Evolutionary conservation across 1,284 basidiomycete genomes (phyloP), one percentile per base, ranked within the genome.

Genomic region (Rhizoctonia solani): DNA sequence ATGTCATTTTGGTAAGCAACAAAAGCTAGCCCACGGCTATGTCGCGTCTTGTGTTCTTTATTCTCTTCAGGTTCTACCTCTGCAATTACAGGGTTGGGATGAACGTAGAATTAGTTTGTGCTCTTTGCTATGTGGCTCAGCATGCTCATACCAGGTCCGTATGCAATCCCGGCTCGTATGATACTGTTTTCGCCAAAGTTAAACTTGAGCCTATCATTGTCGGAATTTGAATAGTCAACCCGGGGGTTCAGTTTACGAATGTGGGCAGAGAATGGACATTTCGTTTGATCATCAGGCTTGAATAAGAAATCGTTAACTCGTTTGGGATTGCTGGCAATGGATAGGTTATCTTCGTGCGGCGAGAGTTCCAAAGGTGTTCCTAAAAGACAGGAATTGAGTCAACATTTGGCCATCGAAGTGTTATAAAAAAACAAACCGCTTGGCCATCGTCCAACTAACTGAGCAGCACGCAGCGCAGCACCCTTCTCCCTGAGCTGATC

Each of bases 381-480:
- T 61, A 41, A 4, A 58, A 4, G 30, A 4, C n/a, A 19, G 8
- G 8, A 25, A 27, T n/a, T 47, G 23, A 30, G 39, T 29, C 41
- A 6, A 8, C 14, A 32, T 42, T 9, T 3, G 21, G n/a, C 19
- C 6, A 19, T 11, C 44, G 6, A 46, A 19, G n/a, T n/a, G 21
- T 14, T 21, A 46, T 46, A n/a, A 21, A 39, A 6, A 14, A 4
- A 47, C 58, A 8, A 32, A 61, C 58, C 58, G 58, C 46, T 61
- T 27, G 41, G 41, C 71, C 71, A 73, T 5, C 72, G 68, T 1
- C 72, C 72, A 16, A 72, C 54, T 37, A 71, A 61, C 25, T 70
- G 63, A 5, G 72, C 72, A 2, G 70, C 71, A 11, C 71, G 44
- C 0, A 68, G 41, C 3, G 66, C 69, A 2, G 66, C 69, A 16